These are phyloP conservation scores for Hypoxylon sp. DNA, from an alignment of 2,329 filamentous ascomycete genomes.

Conservation along the genomic window DNA sequence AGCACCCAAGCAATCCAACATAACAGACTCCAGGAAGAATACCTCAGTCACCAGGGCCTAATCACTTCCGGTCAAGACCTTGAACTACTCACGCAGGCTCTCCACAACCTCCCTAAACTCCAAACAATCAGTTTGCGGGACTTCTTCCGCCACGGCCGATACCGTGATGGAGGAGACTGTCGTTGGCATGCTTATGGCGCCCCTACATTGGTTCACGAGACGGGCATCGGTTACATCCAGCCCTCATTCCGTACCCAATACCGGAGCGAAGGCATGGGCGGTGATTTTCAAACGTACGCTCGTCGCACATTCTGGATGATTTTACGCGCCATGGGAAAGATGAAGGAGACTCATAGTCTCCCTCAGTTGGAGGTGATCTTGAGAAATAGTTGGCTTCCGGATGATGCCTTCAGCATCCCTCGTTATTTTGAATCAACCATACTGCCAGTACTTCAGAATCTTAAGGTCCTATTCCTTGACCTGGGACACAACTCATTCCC, in stretches of 20 bases:
- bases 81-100: slow-evolving; percentile 70
- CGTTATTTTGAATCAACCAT: slow-evolving; percentile 57
- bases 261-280: neutral
- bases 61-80: slow-evolving; percentile 63
- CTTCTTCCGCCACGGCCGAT: slow-evolving; percentile 65
- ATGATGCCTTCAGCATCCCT: slow-evolving; percentile 64
- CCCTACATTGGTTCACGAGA: slow-evolving; percentile 57
- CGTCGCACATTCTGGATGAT: slow-evolving; percentile 58
- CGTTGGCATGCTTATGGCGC: slow-evolving; percentile 71
- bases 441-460: slow-evolving; percentile 59
- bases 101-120: slow-evolving; percentile 68
- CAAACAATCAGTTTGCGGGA: slow-evolving; percentile 72
- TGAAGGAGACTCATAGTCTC: slow-evolving; percentile 53
- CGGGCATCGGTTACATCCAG: slow-evolving; percentile 48
- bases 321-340: slow-evolving; percentile 60
- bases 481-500: slow-evolving; percentile 42
- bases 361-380: slow-evolving; percentile 65
- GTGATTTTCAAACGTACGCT: slow-evolving; percentile 31
- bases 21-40: slow-evolving; percentile 47
- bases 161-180: slow-evolving; percentile 61
- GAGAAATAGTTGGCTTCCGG: slow-evolving; percentile 53
- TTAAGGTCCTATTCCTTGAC: slow-evolving; percentile 63
- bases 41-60: slow-evolving; percentile 53
- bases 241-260: neutral
- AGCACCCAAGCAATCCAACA: slow-evolving; percentile 47